A percentile compares a stretch with the other conserved stretches of the same genome.
phyloP scores from a whole-genome alignment of 768 basidiomycete species.

The Hericium alpestre region DNA sequence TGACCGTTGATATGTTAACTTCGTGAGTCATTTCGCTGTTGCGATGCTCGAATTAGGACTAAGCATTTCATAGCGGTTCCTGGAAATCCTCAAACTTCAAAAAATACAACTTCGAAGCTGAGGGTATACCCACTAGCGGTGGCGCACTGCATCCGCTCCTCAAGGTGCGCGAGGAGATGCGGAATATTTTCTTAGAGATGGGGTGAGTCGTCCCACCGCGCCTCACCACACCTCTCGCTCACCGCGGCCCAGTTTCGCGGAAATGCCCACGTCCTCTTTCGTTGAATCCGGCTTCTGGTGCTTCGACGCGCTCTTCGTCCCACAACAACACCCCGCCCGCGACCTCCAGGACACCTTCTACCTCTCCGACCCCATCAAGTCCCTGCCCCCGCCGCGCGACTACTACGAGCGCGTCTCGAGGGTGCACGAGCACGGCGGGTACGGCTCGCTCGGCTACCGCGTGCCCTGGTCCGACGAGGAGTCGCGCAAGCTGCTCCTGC shows the following conservation, averaged over 20 bases:
- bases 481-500: constrained; percentile 81
- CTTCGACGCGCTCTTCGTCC: constrained; percentile 96
- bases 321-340: constrained; percentile 96
- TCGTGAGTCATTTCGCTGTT: constrained; percentile 45
- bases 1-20: constrained; percentile 89
- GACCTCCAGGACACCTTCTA: constrained; percentile 99
- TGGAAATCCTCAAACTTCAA: constrained; percentile 95
- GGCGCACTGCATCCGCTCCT: constrained; percentile 93
- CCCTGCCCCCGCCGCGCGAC: constrained; percentile 64
- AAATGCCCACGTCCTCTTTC: constrained; percentile 94
- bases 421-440: constrained; percentile 80
- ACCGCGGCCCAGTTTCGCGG: constrained; percentile 65
- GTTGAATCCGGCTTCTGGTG: constrained; percentile 99
- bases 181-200: constrained; percentile 98
- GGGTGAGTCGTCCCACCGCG: constrained; percentile 48
- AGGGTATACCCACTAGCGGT: constrained; percentile 79
- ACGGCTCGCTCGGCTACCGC: constrained; percentile 91
- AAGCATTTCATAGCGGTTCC: constrained; percentile 49
- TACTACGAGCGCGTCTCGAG: constrained; percentile 81
- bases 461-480: constrained; percentile 94
- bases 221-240: neutral
- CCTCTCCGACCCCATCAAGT: constrained; percentile 77
- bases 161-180: constrained; percentile 95
- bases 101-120: constrained; percentile 98
- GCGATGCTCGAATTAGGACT: neutral